Evolutionary conservation across 139 green algal genomes (phyloP).

Genomic region (Astrephomene gubernaculifera): DNA sequence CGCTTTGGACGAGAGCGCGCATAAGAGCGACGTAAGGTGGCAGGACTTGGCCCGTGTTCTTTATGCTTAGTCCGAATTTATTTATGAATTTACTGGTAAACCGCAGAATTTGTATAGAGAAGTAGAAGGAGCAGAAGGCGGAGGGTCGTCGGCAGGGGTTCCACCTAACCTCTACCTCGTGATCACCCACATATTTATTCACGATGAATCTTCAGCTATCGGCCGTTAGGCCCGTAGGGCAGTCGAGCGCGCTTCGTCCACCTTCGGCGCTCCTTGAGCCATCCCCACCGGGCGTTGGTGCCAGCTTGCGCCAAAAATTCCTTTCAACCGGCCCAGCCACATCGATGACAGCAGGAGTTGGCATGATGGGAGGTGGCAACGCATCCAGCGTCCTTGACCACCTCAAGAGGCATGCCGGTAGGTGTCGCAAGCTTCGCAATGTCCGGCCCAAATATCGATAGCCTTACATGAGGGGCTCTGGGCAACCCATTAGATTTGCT

Average conservation of each 20-base stretch:
- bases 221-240: neutral
- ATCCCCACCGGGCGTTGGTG: neutral
- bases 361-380: neutral
- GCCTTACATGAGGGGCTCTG: no score
- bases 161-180: no score
- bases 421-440: neutral
- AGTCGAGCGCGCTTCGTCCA: neutral
- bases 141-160: no score
- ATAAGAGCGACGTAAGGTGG: no score
- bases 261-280: neutral
- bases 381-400: neutral
- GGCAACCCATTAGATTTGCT: no score
- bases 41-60: no score
- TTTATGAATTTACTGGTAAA: no score
- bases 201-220: constrained; percentile 12
- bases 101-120: no score
- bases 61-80: no score
- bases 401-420: constrained; percentile 15
- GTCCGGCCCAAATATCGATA: no score
- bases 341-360: neutral
- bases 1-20: no score
- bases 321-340: neutral
- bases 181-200: neutral
- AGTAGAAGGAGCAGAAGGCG: no score
- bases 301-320: constrained; percentile 17